A percentile compares a stretch with the other conserved stretches of the same genome.
These are phyloP conservation scores for Ceratocystis variospora DNA, from an alignment of 2,329 filamentous ascomycete genomes.

Conservation along the genomic window DNA sequence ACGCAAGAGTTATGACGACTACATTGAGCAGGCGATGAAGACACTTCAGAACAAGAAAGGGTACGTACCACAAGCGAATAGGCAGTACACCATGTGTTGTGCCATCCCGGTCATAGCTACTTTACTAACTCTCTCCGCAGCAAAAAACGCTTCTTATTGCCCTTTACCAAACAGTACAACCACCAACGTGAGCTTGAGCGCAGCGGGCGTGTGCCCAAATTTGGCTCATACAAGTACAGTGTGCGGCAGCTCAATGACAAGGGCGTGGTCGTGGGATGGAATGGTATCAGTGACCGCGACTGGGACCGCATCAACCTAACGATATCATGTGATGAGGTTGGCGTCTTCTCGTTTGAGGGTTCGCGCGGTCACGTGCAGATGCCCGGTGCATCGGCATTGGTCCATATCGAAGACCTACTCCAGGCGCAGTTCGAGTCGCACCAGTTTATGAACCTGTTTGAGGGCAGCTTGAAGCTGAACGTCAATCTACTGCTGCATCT, in stretches of 20 bases:
- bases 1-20: constrained; percentile 95
- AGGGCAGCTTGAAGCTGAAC: constrained; percentile 72
- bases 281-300: constrained; percentile 65
- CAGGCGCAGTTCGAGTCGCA: constrained; percentile 96
- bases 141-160: constrained; percentile 85
- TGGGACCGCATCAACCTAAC: constrained; percentile 91
- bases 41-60: constrained; percentile 95
- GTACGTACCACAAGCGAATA: constrained; percentile 33
- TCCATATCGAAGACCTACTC: constrained; percentile 83
- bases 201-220: constrained; percentile 85
- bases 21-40: constrained; percentile 96
- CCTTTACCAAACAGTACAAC: constrained; percentile 97
- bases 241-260: constrained; percentile 80
- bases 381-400: constrained; percentile 74
- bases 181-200: constrained; percentile 92
- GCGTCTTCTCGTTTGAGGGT: constrained; percentile 85
- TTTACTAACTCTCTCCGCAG: constrained; percentile 28
- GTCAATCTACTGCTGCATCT: constrained; percentile 94
- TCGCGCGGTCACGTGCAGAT: constrained; percentile 89
- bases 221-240: constrained; percentile 95
- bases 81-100: neutral
- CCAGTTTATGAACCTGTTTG: constrained; percentile 91
- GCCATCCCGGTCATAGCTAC: too few species aligned
- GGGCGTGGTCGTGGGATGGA: constrained; percentile 87
- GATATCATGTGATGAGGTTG: constrained; percentile 85